Percentiles rank a stretch among this genome's conserved stretches.
Evolutionary conservation across 1,284 basidiomycete species (phyloP).

Genomic region (Cutaneotrichosporon sp.): DNA sequence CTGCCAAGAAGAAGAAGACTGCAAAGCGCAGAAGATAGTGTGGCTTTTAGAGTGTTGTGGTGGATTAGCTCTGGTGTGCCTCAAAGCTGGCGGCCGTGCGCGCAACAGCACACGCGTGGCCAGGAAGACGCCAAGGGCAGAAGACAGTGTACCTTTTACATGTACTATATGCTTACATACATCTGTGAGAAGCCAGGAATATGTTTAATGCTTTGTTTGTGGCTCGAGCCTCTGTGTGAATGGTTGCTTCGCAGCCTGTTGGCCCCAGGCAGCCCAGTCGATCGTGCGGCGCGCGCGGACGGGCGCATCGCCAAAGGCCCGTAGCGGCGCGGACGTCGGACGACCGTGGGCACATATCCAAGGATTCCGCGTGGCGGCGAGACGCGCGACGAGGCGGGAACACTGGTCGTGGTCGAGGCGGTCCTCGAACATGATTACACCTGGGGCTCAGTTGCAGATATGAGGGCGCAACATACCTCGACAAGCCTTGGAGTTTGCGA

Average conservation of each 20-base stretch:
- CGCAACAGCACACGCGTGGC: too few species aligned
- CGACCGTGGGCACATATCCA: conserved; percentile 90
- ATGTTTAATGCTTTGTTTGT: too few species aligned
- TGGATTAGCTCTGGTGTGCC: too few species aligned
- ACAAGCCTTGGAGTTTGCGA: conserved; percentile 89
- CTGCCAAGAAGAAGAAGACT: conserved; percentile 1
- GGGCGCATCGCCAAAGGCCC: conserved; percentile 17
- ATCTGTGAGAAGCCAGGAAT: too few species aligned
- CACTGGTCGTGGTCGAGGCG: conserved; percentile 64
- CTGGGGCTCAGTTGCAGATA: too few species aligned
- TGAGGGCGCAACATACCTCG: conserved; percentile 56
- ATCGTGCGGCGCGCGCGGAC: conserved; percentile 9
- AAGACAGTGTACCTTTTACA: background rate
- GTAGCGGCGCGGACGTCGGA: conserved; percentile 47
- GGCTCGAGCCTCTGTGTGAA: too few species aligned
- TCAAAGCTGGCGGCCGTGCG: too few species aligned
- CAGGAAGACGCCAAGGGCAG: too few species aligned
- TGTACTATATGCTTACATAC: conserved; percentile 5
- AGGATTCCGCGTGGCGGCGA: conserved; percentile 69
- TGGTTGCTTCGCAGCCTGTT: background rate
- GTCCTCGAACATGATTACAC: conserved; percentile 97
- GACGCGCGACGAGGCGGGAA: conserved; percentile 59
- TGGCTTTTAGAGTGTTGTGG: background rate
- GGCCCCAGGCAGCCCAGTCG: conserved; percentile 20
- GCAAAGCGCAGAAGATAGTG: background rate